Percentiles rank a stretch among this genome's conserved stretches.
phyloP scores from a whole-genome alignment of 192 early-diverging fungal genomes.

The Coemansia sp. region DNA sequence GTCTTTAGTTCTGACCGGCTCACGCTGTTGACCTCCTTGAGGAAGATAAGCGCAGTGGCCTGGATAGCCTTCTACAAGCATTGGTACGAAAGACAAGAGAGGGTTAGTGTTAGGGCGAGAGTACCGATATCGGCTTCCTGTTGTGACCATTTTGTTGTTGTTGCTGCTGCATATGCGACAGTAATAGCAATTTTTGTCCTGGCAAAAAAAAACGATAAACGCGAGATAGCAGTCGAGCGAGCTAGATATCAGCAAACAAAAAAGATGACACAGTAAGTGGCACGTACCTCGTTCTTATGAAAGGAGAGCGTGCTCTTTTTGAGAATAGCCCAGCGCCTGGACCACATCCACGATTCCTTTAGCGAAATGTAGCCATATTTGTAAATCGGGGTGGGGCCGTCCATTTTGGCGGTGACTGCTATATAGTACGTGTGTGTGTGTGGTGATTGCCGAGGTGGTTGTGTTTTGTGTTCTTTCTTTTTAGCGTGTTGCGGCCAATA shows the following conservation, averaged over 20 bases:
- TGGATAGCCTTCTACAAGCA: conserved; percentile 57
- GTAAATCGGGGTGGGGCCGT: conserved; percentile 31
- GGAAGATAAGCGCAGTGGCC: conserved; percentile 83
- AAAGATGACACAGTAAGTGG: background rate
- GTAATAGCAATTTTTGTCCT: background rate
- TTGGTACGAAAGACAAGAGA: background rate
- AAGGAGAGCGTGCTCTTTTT: conserved; percentile 89
- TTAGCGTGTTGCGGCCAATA: conserved; percentile 5
- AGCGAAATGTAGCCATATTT: conserved; percentile 49
- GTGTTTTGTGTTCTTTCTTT: conserved; percentile 4
- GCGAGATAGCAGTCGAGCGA: background rate
- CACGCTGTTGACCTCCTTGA: conserved; percentile 89
- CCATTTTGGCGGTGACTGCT: conserved; percentile 29
- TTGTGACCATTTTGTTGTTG: background rate
- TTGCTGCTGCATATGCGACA: background rate
- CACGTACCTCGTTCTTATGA: conserved; percentile 87
- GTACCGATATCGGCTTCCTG: background rate
- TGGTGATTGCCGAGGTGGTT: background rate
- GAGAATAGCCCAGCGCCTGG: conserved; percentile 86
- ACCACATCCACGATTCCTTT: conserved; percentile 97
- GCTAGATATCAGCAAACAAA: background rate
- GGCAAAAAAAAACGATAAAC: background rate
- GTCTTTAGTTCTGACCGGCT: conserved; percentile 85
- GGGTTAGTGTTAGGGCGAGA: background rate
- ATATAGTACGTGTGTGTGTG: conserved; percentile 1